Evolutionary conservation across 139 green algal genomes (phyloP).

Genomic region (Micromonas commoda): DNA sequence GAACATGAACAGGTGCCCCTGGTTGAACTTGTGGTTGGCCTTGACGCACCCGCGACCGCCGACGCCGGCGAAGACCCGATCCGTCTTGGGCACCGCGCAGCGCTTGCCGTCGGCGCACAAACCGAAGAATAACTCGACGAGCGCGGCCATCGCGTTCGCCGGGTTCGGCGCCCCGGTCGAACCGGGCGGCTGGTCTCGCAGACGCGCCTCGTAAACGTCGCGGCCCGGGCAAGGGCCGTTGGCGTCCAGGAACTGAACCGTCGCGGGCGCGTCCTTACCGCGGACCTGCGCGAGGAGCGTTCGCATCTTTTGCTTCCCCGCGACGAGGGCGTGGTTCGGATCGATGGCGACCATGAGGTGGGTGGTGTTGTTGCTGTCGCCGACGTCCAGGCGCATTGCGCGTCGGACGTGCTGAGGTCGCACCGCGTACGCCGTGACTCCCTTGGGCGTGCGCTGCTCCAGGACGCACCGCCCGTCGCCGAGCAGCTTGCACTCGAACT

Average conservation of each 20-base stretch:
- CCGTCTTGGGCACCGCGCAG: background rate
- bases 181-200: no score
- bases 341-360: background rate
- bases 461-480: background rate
- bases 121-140: background rate
- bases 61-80: background rate
- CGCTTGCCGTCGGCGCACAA: background rate
- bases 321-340: background rate
- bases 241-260: no score
- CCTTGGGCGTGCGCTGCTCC: background rate
- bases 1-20: conserved; percentile 1
- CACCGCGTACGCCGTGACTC: background rate
- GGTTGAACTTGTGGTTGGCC: background rate
- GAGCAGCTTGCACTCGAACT: background rate
- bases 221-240: no score
- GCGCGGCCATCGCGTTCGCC: no score
- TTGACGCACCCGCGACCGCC: background rate
- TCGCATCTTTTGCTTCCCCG: background rate
- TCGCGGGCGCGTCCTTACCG: no score
- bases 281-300: background rate
- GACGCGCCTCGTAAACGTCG: no score
- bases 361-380: background rate
- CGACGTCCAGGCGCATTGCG: background rate
- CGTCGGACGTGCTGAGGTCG: background rate
- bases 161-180: no score